Percentiles rank a stretch among this genome's conserved stretches.
Conservation (phyloP, 108 stramenopile genomes). For the Pseudonitzschia multistriata region DNA sequence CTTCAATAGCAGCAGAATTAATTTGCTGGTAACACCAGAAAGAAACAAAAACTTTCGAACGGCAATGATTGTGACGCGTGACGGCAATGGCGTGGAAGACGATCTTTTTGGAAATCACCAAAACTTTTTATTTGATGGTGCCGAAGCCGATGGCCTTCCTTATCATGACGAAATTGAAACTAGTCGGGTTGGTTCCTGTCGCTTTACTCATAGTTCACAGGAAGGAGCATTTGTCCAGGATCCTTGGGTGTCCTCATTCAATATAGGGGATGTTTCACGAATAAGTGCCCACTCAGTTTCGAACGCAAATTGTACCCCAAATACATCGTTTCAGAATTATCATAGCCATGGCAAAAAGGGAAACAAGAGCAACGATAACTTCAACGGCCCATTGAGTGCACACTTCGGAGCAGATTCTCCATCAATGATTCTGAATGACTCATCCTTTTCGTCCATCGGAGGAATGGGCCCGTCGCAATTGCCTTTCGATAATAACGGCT, state of each 20-base stretch:
- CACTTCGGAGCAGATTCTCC: neutral
- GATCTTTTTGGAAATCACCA: neutral
- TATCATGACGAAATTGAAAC: constrained; percentile 19
- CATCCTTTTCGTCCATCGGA: constrained; percentile 1
- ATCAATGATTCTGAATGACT: neutral
- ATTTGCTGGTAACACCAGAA: constrained; percentile 42
- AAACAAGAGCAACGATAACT: neutral
- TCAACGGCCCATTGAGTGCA: neutral
- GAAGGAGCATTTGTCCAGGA: neutral
- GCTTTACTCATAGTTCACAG: neutral
- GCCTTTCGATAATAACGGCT: neutral
- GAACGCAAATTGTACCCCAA: neutral
- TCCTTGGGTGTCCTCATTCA: constrained; percentile 3
- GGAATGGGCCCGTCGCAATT: neutral
- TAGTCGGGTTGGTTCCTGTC: neutral
- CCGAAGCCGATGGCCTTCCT: neutral
- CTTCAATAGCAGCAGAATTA: constrained; percentile 47
- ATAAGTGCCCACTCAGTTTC: neutral
- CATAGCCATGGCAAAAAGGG: neutral
- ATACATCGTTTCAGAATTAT: constrained; percentile 6
- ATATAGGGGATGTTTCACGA: neutral
- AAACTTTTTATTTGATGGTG: neutral
- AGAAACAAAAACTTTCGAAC: constrained; percentile 12
- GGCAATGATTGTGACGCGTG: constrained; percentile 17
- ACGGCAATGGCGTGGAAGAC: constrained; percentile 8